These are phyloP conservation scores for Fusarium burgessii DNA, from an alignment of 2,329 filamentous ascomycete species.

Conservation along the genomic window DNA sequence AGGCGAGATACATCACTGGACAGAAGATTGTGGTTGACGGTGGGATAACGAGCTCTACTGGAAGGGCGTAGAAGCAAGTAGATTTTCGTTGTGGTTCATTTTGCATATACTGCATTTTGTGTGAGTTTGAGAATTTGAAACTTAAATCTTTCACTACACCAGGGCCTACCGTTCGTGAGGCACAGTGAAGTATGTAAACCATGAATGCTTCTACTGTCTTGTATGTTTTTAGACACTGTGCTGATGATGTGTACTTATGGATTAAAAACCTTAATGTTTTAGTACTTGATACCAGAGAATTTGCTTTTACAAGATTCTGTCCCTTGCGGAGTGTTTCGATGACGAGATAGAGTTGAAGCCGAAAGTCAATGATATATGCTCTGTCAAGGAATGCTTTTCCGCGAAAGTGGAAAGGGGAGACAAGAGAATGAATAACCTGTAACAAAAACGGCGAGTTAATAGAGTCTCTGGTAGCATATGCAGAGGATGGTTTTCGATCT, in stretches of 20 bases:
- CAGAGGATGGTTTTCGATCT: neutral
- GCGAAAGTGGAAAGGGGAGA: too few species aligned
- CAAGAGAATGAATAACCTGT: too few species aligned
- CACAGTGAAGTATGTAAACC: neutral
- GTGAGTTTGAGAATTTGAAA: too few species aligned
- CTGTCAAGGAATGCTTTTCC: too few species aligned
- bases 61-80: slow-evolving; percentile 29
- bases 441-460: too few species aligned
- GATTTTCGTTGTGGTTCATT: too few species aligned
- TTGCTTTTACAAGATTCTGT: neutral
- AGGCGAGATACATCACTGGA: slow-evolving; percentile 71
- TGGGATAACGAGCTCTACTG: slow-evolving; percentile 57
- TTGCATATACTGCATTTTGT: too few species aligned
- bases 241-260: neutral
- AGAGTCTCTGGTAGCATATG: too few species aligned
- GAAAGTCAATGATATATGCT: too few species aligned
- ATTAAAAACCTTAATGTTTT: neutral
- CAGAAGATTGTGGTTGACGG: slow-evolving; percentile 64
- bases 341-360: too few species aligned
- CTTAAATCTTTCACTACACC: too few species aligned
- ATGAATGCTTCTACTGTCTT: neutral
- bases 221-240: neutral
- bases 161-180: neutral
- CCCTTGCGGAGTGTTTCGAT: neutral
- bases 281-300: neutral